A percentile compares a stretch with the other conserved stretches of the same genome.
Conservation (phyloP, 2,329 filamentous ascomycete genomes). For the Bipolaris zeicola region DNA sequence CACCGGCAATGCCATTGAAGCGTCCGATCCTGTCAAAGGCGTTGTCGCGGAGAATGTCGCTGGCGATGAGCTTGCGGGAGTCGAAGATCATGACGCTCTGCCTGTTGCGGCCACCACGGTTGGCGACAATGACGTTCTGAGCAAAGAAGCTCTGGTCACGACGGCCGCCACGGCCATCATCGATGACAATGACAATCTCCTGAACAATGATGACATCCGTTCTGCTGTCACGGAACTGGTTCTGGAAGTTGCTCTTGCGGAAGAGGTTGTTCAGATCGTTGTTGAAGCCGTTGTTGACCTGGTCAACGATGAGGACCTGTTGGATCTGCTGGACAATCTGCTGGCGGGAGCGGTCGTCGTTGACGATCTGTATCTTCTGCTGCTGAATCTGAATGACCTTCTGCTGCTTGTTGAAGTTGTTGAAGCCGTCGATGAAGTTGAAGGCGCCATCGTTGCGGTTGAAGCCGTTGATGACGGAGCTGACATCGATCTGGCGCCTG, state of each 20-base stretch:
- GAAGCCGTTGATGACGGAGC: constrained; percentile 26
- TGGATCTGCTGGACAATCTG: constrained; percentile 35
- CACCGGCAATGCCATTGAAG: constrained; percentile 22
- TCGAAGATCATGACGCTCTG: constrained; percentile 42
- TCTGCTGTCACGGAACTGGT: constrained; percentile 22
- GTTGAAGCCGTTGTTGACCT: constrained; percentile 38
- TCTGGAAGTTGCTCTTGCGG: constrained; percentile 35
- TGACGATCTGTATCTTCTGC: constrained; percentile 33
- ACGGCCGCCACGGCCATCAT: constrained; percentile 31
- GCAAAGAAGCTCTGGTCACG: constrained; percentile 38
- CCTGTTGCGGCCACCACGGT: constrained; percentile 30
- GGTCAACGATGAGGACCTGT: constrained; percentile 37
- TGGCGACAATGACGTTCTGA: constrained; percentile 36
- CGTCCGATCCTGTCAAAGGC: constrained; percentile 17
- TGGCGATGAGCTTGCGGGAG: constrained; percentile 30
- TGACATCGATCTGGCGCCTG: constrained; percentile 23
- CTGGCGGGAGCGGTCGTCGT: constrained; percentile 35
- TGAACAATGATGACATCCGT: constrained; percentile 42
- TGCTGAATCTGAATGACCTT: constrained; percentile 38
- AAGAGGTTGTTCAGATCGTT: constrained; percentile 41
- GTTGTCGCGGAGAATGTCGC: constrained; percentile 32
- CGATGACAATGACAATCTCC: constrained; percentile 36
- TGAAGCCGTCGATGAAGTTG: constrained; percentile 41
- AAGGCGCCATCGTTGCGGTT: constrained; percentile 29
- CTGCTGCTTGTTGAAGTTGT: constrained; percentile 39